phyloP scores from a whole-genome alignment of 2,329 filamentous ascomycete species.

The Talaromyces sp. region DNA sequence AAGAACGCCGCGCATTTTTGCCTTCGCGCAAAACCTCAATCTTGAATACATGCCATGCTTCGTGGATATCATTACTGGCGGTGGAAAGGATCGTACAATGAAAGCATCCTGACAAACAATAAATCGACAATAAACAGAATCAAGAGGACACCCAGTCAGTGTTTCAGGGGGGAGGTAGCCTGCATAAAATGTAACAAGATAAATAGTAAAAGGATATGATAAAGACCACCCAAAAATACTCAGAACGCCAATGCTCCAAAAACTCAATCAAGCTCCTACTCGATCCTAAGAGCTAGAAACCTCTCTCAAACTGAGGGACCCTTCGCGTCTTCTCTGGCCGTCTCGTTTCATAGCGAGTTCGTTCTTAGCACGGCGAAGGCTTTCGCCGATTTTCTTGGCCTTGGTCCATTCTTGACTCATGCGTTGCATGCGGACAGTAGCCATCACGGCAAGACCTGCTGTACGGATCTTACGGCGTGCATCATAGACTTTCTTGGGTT shows the following conservation, averaged over 20 bases:
- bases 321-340: constrained; percentile 9
- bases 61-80: constrained; percentile 16
- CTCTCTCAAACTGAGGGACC: background rate
- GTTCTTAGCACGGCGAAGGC: constrained; percentile 41
- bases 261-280: background rate
- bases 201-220: background rate
- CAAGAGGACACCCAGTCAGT: background rate
- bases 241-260: constrained; percentile 11
- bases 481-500: constrained; percentile 29
- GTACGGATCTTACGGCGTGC: constrained; percentile 42
- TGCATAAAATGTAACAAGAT: background rate
- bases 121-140: background rate
- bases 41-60: constrained; percentile 7
- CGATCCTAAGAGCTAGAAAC: background rate
- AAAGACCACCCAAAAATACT: background rate
- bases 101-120: background rate
- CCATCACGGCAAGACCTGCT: constrained; percentile 42
- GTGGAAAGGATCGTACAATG: background rate
- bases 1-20: background rate
- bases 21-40: background rate
- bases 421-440: constrained; percentile 44
- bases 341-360: constrained; percentile 30
- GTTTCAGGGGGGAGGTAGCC: background rate
- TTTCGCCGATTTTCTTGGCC: constrained; percentile 42
- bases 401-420: constrained; percentile 46